Conservation (phyloP, 768 basidiomycete species). For the Boletus reticulatus region DNA sequence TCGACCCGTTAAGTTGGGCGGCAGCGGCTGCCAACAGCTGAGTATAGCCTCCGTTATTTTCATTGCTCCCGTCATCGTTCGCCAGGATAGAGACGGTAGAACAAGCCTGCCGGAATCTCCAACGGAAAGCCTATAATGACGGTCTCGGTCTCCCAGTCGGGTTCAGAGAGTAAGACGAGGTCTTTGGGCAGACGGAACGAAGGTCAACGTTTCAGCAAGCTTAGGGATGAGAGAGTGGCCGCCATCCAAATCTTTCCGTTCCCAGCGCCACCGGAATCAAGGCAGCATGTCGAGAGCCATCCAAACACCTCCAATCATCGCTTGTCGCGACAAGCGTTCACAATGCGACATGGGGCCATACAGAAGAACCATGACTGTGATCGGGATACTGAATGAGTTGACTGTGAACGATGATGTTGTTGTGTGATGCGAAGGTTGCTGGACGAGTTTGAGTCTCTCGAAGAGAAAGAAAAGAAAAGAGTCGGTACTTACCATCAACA, state of each 20-base stretch:
- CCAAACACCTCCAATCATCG: conserved; percentile 80
- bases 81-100: conserved; percentile 73
- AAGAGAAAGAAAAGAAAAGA: background rate
- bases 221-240: conserved; percentile 80
- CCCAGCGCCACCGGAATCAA: conserved; percentile 90
- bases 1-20: conserved; percentile 50
- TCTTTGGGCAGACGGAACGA: conserved; percentile 47
- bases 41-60: conserved; percentile 41
- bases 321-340: conserved; percentile 58
- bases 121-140: conserved; percentile 27
- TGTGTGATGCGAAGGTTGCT: conserved; percentile 87
- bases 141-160: conserved; percentile 46
- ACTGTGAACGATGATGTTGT: conserved; percentile 81
- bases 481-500: conserved; percentile 62
- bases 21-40: conserved; percentile 59
- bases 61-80: conserved; percentile 21
- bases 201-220: conserved; percentile 75
- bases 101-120: conserved; percentile 65
- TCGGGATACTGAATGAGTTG: conserved; percentile 83
- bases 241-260: conserved; percentile 76
- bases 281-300: conserved; percentile 87
- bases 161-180: conserved; percentile 42
- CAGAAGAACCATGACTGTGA: conserved; percentile 88
- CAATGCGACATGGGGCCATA: conserved; percentile 84
- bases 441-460: conserved; percentile 4